Evolutionary conservation across 768 basidiomycete genomes (phyloP).

Genomic region (Lentinula sp.): DNA sequence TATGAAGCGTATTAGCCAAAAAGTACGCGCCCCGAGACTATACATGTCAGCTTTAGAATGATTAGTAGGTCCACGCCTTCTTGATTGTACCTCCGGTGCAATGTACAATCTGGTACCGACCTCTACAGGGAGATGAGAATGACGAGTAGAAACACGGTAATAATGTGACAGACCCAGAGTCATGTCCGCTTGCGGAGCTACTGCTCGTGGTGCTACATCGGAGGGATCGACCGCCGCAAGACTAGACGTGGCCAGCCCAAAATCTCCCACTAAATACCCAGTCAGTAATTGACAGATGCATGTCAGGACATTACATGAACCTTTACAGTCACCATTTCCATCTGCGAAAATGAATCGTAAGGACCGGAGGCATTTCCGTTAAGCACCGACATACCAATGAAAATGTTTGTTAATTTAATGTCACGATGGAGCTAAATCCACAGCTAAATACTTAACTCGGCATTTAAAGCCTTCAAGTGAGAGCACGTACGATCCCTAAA

Average conservation of each 20-base stretch:
- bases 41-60: constrained; percentile 93
- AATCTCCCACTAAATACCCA: constrained; percentile 72
- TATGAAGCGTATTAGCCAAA: background rate
- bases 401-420: constrained; percentile 91
- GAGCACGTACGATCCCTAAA: constrained; percentile 62
- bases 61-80: constrained; percentile 53
- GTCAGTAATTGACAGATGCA: background rate
- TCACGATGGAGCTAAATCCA: constrained; percentile 63
- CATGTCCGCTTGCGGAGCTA: constrained; percentile 55
- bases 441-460: background rate
- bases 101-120: constrained; percentile 91
- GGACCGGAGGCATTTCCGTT: background rate
- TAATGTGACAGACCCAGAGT: constrained; percentile 50
- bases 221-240: constrained; percentile 74
- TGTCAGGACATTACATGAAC: background rate
- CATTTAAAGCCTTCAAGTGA: background rate
- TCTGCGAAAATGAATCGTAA: constrained; percentile 35
- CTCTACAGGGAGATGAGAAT: constrained; percentile 33
- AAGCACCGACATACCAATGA: constrained; percentile 61
- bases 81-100: constrained; percentile 81
- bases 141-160: background rate
- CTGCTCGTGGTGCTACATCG: constrained; percentile 44
- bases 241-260: constrained; percentile 84
- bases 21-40: constrained; percentile 70
- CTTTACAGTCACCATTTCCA: constrained; percentile 78